These are phyloP conservation scores for Boletellus sp. DNA, from an alignment of 768 basidiomycete genomes.

Conservation along the genomic window DNA sequence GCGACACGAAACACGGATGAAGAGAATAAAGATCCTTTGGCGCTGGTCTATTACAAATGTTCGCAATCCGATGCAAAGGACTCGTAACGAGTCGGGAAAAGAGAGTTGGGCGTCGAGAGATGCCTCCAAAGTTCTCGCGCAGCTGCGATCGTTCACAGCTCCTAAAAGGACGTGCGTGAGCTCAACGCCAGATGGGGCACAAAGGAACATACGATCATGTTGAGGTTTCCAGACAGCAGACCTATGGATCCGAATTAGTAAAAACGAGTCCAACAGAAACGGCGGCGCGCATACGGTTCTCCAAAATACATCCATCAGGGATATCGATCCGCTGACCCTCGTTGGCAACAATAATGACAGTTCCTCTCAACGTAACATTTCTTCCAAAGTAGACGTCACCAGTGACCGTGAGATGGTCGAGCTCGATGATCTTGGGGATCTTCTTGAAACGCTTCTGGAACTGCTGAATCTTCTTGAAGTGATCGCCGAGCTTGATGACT, in stretches of 20 bases:
- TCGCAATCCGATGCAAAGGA: slow-evolving; percentile 17
- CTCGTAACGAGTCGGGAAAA: background rate
- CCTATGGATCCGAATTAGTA: slow-evolving; percentile 33
- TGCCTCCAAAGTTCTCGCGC: background rate
- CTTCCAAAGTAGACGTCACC: slow-evolving; percentile 68
- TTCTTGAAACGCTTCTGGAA: slow-evolving; percentile 77
- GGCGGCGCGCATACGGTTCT: slow-evolving; percentile 48
- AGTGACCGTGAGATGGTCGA: slow-evolving; percentile 71
- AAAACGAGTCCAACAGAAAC: background rate
- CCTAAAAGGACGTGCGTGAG: slow-evolving; percentile 18
- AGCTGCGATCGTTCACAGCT: slow-evolving; percentile 24
- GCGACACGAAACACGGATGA: background rate
- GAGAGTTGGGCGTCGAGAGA: slow-evolving; percentile 7
- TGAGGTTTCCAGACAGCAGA: slow-evolving; percentile 70
- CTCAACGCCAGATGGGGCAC: background rate
- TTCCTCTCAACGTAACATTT: slow-evolving; percentile 60
- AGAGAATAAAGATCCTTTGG: background rate
- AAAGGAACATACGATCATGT: slow-evolving; percentile 54
- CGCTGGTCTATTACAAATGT: slow-evolving; percentile 20
- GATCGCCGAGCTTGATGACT: slow-evolving; percentile 73
- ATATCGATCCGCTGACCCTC: slow-evolving; percentile 74
- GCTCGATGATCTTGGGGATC: slow-evolving; percentile 68
- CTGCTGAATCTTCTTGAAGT: slow-evolving; percentile 70
- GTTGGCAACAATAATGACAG: slow-evolving; percentile 73
- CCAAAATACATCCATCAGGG: slow-evolving; percentile 69